phyloP scores from a whole-genome alignment of 441 rosid species.

The Jatropha podagrica region DNA sequence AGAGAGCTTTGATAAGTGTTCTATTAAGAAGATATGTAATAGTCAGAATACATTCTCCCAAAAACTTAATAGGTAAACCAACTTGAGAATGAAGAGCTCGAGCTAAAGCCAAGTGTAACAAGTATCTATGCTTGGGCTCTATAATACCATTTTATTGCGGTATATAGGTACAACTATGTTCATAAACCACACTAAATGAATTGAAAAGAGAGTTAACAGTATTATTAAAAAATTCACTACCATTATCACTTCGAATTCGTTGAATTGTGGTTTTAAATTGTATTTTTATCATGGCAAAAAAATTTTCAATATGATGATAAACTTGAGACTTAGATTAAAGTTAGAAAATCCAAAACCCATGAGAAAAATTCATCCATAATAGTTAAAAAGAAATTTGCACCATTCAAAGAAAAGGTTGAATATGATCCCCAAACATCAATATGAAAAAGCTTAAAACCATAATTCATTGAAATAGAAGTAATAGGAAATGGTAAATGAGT shows the following conservation, averaged over 20 bases:
- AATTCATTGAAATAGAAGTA: background rate
- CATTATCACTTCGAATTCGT: background rate
- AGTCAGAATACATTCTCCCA: background rate
- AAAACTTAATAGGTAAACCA: background rate
- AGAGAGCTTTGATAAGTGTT: background rate
- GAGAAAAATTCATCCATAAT: background rate
- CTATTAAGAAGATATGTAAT: background rate
- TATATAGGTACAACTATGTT: background rate
- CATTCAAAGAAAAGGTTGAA: background rate
- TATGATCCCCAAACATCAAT: background rate
- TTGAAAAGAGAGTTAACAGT: background rate
- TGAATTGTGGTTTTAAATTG: background rate
- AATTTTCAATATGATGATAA: background rate
- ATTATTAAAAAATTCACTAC: background rate
- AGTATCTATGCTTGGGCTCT: background rate
- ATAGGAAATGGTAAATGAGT: background rate
- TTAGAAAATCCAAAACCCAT: background rate
- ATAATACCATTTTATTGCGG: background rate
- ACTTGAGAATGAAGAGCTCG: background rate
- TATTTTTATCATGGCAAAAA: background rate
- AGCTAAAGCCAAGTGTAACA: background rate
- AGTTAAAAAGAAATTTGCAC: background rate
- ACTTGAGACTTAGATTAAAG: background rate
- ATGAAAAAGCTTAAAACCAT: background rate
- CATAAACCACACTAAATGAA: background rate